A percentile compares a stretch with the other conserved stretches of the same genome.
Evolutionary conservation across 176 grass and related monocot species (phyloP).

Genomic region (Aegilops speltoides): DNA sequence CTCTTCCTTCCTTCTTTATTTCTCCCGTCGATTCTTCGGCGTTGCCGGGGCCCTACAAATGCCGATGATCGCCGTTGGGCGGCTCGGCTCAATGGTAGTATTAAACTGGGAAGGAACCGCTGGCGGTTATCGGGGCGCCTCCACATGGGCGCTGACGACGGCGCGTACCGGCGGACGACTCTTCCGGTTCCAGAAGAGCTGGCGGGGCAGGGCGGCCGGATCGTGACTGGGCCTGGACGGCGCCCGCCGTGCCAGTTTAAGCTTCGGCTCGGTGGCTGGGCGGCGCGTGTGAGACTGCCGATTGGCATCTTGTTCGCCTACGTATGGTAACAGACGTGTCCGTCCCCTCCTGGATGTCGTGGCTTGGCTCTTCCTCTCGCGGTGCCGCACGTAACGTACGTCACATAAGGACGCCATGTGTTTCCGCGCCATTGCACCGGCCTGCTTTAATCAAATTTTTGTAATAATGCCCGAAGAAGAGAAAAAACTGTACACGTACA

Average conservation of each 20-base stretch:
- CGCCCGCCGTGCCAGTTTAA: not conserved
- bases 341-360: too few species aligned
- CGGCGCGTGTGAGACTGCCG: not conserved
- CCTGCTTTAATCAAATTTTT: not conserved
- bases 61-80: not conserved
- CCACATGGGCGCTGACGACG: constrained; percentile 24
- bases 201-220: not conserved
- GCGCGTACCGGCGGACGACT: not conserved
- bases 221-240: not conserved
- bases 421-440: not conserved
- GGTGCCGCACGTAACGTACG: too few species aligned
- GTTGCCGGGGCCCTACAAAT: not conserved
- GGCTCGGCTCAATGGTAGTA: not conserved
- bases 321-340: too few species aligned
- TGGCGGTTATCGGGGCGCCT: not conserved
- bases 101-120: not conserved
- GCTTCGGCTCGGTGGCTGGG: not conserved
- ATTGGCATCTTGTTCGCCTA: not conserved
- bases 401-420: constrained; percentile 9
- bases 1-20: not conserved
- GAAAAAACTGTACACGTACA: too few species aligned
- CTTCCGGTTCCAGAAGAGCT: not conserved
- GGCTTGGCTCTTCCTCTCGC: too few species aligned
- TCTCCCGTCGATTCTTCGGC: not conserved
- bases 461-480: not conserved